Percentiles rank a stretch among this genome's conserved stretches.
Evolutionary conservation across 2,329 filamentous ascomycete genomes (phyloP).

Genomic region (Colletotrichum tamarilloi): DNA sequence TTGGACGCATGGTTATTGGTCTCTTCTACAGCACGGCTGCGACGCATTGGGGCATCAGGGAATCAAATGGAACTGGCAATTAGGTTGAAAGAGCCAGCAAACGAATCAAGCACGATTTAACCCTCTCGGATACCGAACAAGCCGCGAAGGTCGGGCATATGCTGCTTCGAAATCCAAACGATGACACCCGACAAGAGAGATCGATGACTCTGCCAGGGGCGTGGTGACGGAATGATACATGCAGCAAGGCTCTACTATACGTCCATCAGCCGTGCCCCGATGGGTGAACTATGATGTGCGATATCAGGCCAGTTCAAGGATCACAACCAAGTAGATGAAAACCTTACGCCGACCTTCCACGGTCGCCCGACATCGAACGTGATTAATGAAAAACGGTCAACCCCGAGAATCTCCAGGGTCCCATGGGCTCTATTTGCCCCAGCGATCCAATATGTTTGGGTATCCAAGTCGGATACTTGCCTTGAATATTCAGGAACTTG

Average conservation of each 20-base stretch:
- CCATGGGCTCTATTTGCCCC: neutral
- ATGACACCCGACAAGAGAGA: neutral
- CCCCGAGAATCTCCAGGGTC: neutral
- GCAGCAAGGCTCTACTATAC: neutral
- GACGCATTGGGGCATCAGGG: slow-evolving; percentile 21
- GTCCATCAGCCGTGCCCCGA: neutral
- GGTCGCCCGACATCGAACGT: neutral
- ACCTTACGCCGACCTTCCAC: neutral
- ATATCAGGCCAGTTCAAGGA: neutral
- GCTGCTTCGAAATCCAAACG: neutral
- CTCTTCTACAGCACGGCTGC: slow-evolving; percentile 26
- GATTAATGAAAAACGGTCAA: neutral
- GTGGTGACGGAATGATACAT: neutral
- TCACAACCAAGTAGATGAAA: neutral
- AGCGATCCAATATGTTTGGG: neutral
- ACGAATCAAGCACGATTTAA: slow-evolving; percentile 27
- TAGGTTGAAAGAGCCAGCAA: slow-evolving; percentile 19
- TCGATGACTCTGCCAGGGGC: neutral
- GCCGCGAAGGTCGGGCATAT: neutral
- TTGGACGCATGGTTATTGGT: slow-evolving; percentile 22
- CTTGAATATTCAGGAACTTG: neutral
- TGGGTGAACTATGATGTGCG: neutral
- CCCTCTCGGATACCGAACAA: neutral
- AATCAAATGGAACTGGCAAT: slow-evolving; percentile 20
- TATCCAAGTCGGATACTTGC: neutral